Percentiles rank a stretch among this genome's conserved stretches.
phyloP scores from a whole-genome alignment of 169 alveolate species.

The Plasmodium gallinaceum region DNA sequence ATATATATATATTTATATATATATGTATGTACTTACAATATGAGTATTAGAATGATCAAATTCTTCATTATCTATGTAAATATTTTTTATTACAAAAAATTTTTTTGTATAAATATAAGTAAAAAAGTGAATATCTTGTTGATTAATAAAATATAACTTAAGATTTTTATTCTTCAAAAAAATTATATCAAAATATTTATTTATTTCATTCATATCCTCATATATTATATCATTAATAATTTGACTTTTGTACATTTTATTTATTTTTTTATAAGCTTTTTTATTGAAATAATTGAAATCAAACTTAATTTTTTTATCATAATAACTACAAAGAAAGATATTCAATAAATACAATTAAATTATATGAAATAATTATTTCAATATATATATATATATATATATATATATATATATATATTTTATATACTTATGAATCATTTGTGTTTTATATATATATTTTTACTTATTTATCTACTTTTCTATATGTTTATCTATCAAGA shows the following conservation, averaged over 20 bases:
- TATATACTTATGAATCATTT: neutral
- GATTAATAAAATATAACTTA: slow-evolving; percentile 42
- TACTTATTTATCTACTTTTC: too few relatives aligned
- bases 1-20: neutral
- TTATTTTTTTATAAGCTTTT: slow-evolving; percentile 64
- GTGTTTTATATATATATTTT: neutral
- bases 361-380: neutral
- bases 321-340: slow-evolving; percentile 4
- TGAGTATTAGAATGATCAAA: slow-evolving; percentile 64
- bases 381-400: neutral
- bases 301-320: slow-evolving; percentile 28
- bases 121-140: slow-evolving; percentile 29
- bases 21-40: slow-evolving; percentile 26
- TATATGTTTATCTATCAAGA: too few relatives aligned
- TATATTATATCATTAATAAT: slow-evolving; percentile 56
- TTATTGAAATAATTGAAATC: slow-evolving; percentile 60
- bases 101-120: slow-evolving; percentile 42
- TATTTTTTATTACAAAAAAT: slow-evolving; percentile 57
- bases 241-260: slow-evolving; percentile 44
- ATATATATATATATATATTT: neutral
- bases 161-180: slow-evolving; percentile 46
- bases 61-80: slow-evolving; percentile 42
- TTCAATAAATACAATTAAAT: neutral
- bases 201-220: slow-evolving; percentile 56
- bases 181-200: slow-evolving; percentile 52